Evolutionary conservation across 2,329 filamentous ascomycete genomes (phyloP).

Genomic region (Cercospora sp.): DNA sequence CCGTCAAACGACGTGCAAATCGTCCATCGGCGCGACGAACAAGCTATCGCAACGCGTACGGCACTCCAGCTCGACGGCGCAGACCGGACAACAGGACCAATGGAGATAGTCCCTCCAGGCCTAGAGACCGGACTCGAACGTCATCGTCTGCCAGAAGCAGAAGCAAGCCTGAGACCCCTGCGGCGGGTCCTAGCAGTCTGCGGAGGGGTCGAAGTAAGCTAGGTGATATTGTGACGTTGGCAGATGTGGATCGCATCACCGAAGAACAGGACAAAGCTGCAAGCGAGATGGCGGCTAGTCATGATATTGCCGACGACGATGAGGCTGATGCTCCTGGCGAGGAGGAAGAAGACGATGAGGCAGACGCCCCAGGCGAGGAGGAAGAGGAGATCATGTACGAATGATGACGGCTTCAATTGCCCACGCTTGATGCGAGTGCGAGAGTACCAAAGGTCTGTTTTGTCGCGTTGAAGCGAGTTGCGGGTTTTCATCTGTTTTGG

Average conservation of each 20-base stretch:
- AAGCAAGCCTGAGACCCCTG: slow-evolving; percentile 13
- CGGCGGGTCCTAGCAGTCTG: slow-evolving; percentile 24
- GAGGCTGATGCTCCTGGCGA: slow-evolving; percentile 29
- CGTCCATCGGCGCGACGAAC: slow-evolving; percentile 35
- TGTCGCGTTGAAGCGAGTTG: slow-evolving; percentile 11
- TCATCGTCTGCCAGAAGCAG: not conserved
- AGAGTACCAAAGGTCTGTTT: not conserved
- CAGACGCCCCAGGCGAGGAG: slow-evolving; percentile 30
- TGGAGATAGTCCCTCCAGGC: slow-evolving; percentile 15
- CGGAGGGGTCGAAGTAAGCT: slow-evolving; percentile 48
- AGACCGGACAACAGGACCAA: slow-evolving; percentile 13
- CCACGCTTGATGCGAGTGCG: not conserved
- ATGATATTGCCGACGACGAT: slow-evolving; percentile 30
- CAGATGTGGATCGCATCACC: slow-evolving; percentile 26
- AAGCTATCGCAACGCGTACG: slow-evolving; percentile 28
- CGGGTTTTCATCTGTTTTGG: not conserved
- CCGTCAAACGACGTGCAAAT: slow-evolving; percentile 38
- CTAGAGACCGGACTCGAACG: slow-evolving; percentile 10
- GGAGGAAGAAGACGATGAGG: slow-evolving; percentile 32
- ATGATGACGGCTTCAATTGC: slow-evolving; percentile 16
- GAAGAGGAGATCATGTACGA: slow-evolving; percentile 37
- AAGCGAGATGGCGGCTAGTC: slow-evolving; percentile 23
- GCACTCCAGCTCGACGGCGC: slow-evolving; percentile 31
- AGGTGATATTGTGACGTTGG: slow-evolving; percentile 40
- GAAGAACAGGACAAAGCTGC: slow-evolving; percentile 31